Conservation (phyloP, 768 basidiomycete species). For the Pilatotrama ljubarskyi region DNA sequence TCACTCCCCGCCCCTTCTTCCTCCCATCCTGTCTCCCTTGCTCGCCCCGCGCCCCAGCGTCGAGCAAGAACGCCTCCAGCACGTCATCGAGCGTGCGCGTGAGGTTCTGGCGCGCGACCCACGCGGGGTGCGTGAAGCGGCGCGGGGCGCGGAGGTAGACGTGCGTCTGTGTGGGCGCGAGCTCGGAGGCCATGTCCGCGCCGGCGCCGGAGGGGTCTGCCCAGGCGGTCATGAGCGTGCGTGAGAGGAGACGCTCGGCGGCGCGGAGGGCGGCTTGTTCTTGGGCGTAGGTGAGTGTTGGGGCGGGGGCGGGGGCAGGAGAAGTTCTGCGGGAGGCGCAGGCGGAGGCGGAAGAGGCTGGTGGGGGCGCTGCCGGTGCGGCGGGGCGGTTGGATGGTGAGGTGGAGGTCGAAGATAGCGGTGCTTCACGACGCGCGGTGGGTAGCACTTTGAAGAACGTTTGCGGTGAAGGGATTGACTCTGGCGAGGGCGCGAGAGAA, state of each 20-base stretch:
- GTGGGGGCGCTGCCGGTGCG: background rate
- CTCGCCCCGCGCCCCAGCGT: slow-evolving; percentile 29
- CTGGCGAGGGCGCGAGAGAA: slow-evolving; percentile 12
- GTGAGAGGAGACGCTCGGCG: slow-evolving; percentile 40
- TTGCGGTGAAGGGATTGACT: slow-evolving; percentile 15
- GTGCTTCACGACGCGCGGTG: background rate
- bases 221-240: slow-evolving; percentile 45
- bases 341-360: background rate
- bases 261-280: slow-evolving; percentile 32
- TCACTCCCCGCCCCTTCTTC: slow-evolving; percentile 29
- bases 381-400: background rate
- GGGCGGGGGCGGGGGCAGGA: background rate
- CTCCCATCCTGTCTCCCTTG: slow-evolving; percentile 28
- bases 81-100: slow-evolving; percentile 38
- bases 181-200: slow-evolving; percentile 44
- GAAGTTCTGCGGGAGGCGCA: background rate
- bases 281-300: slow-evolving; percentile 29
- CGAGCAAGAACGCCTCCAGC: slow-evolving; percentile 38
- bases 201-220: slow-evolving; percentile 38
- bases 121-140: slow-evolving; percentile 46
- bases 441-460: background rate
- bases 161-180: slow-evolving; percentile 49
- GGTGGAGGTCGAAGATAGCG: background rate
- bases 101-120: slow-evolving; percentile 48
- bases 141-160: slow-evolving; percentile 49